These are phyloP conservation scores for Pluteus cervinus DNA, from an alignment of 768 basidiomycete species.

Conservation along the genomic window DNA sequence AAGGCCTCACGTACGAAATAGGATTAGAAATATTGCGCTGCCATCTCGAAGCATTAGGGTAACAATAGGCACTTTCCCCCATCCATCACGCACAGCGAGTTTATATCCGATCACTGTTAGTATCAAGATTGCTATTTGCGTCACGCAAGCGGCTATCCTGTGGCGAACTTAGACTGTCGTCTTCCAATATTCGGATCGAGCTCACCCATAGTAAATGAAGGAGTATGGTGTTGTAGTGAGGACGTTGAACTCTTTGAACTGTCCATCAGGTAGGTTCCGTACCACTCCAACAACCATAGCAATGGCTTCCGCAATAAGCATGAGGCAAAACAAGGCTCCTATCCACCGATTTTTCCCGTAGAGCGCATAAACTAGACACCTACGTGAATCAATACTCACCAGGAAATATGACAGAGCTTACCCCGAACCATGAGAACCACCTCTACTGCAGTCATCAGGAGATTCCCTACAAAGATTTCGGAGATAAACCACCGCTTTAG, in stretches of 20 bases:
- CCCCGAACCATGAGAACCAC: slow-evolving; percentile 21
- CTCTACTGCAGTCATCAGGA: slow-evolving; percentile 24
- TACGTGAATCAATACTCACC: neutral
- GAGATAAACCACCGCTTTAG: slow-evolving; percentile 19
- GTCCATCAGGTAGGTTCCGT: slow-evolving; percentile 12
- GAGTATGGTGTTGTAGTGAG: slow-evolving; percentile 15
- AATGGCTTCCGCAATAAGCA: slow-evolving; percentile 16
- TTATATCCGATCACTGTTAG: slow-evolving; percentile 26
- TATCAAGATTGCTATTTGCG: slow-evolving; percentile 26
- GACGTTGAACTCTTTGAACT: slow-evolving; percentile 15
- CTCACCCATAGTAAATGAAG: slow-evolving; percentile 22
- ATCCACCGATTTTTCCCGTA: slow-evolving; percentile 26
- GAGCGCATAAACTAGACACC: slow-evolving; percentile 22
- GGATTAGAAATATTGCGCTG: slow-evolving; percentile 22
- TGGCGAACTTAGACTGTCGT: neutral
- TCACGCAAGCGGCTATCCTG: slow-evolving; percentile 18
- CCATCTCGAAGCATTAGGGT: slow-evolving; percentile 32
- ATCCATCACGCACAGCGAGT: slow-evolving; percentile 18
- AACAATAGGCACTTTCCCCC: slow-evolving; percentile 27
- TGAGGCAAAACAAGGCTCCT: slow-evolving; percentile 12
- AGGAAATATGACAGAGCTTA: slow-evolving; percentile 6
- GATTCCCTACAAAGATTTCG: slow-evolving; percentile 17
- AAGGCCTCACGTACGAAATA: slow-evolving; percentile 22
- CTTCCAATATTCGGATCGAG: neutral
- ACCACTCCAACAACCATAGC: slow-evolving; percentile 15